A percentile compares a stretch with the other conserved stretches of the same genome.
These are phyloP conservation scores for Candida silvicultrix DNA, from an alignment of 805 yeast species.

Conservation along the genomic window DNA sequence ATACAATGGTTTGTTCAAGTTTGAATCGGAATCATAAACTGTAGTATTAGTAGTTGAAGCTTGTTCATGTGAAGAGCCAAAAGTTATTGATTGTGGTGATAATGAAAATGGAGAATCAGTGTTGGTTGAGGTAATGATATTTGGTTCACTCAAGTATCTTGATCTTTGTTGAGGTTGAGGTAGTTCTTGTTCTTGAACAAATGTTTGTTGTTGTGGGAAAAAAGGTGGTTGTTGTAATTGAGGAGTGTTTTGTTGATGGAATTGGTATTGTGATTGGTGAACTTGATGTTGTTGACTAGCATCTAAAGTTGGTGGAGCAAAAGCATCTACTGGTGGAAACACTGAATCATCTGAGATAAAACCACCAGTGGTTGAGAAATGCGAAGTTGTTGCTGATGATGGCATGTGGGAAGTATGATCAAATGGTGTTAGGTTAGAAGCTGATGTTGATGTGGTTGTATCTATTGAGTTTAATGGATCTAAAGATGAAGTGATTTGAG, in stretches of 20 bases:
- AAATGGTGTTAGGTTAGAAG: not conserved
- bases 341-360: slow-evolving; percentile 1
- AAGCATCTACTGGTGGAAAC: slow-evolving; percentile 17
- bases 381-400: not conserved
- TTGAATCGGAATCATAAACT: not conserved
- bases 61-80: slow-evolving; percentile 2
- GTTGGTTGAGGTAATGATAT: slow-evolving; percentile 3
- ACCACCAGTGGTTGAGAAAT: not conserved
- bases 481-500: not conserved
- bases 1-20: not conserved
- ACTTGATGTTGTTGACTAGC: not conserved
- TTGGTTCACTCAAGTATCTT: slow-evolving; percentile 11
- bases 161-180: slow-evolving; percentile 1
- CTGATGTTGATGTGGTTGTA: not conserved
- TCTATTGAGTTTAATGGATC: not conserved
- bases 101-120: slow-evolving; percentile 10
- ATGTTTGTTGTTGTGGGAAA: not conserved
- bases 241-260: not conserved
- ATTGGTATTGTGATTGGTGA: not conserved
- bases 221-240: not conserved
- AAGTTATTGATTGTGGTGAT: slow-evolving; percentile 12
- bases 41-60: not conserved
- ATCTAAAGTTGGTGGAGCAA: slow-evolving; percentile 10
- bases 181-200: slow-evolving; percentile 1
- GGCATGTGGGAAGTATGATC: not conserved